Base-by-base conservation (phyloP, 768 basidiomycete genomes). In the Trametes gibbosa region DNA sequence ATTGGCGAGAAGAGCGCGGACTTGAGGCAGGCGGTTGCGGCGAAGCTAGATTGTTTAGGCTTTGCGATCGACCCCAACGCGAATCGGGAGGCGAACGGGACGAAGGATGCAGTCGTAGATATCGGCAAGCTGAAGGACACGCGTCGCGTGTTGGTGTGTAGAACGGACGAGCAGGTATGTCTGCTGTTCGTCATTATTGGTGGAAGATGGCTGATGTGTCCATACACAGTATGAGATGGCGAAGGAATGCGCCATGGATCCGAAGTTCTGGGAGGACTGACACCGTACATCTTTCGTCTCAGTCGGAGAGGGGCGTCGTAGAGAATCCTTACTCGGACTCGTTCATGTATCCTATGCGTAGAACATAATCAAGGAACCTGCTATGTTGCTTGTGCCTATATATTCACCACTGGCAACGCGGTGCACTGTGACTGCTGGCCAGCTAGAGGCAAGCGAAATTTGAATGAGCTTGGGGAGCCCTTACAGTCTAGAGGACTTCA, bases 1-100 rank as follows among this genome's bases (percentile, higher is more conserved):
- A 92, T 97, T 52, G 95, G 95, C 0, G 95, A 97, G 72, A 79
- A 78, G 63, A 83, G 85, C 59, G 75, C 72, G 17, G 78, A 82
- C 63, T 72, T 98, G 53, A 74, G 94, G 41, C 68, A 73, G 40
- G 81, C 82, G 19, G 76, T 95, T 17, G 78, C 79, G 3, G 70
- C 77, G 35, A 76, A 79, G 34, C 74, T 87, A 16, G 64, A 52
- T 17, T 89, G 84, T 73, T 69, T 95, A 43, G 92, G 91, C 1
- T 86, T 85, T 58, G 72, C 60, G 0, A 71, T 90, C 12, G 81
- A 85, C 50, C 66, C 68, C 6, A 68, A 59, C 56, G 82, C 79
- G 68, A 87, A 87, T 53, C 62, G 57, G 12, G 68, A 60, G 7
- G 75, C 81, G 21, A 73, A 74, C 14, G 63, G 54, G 14, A 58